Evolutionary conservation across 257 asterid genomes (phyloP), one percentile per base, ranked within the genome.

Genomic region (Ehretia macrophylla): DNA sequence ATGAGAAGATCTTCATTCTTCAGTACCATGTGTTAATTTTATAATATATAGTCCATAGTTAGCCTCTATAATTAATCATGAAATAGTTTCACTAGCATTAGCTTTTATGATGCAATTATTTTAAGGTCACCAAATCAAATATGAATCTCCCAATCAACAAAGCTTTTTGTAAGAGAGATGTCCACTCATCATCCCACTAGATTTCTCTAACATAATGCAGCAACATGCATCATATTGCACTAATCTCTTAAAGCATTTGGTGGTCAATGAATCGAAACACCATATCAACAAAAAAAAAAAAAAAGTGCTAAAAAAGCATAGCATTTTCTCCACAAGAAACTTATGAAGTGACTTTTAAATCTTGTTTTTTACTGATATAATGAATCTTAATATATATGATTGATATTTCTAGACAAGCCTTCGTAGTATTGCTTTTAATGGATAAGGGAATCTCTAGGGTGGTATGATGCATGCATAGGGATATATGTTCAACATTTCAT

Each of bases 151-250:
- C 32, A 27, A 54, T 68, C 14, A 55, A 52, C 14, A 67, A 62
- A 66, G 54, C 38, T 74, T 76, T 58, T n/a, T n/a, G n/a, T 47
- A 71, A 73, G 50, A 54, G 55, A 75, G 70, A 85, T 79, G 83
- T 70, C 76, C 88, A 88, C 79, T 81, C 88, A 77, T 65, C 72
- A 57, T 76, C 69, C 93, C 89, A 82, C 83, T n/a, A n/a, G n/a
- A n/a, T 55, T 63, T 63, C 20, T 39, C 56, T 64, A 54, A 68
- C 77, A 77, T 46, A 64, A 66, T 68, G n/a, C n/a, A n/a, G n/a
- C n/a, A n/a, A n/a, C n/a, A n/a, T 72, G 73, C 83, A 81, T 83
- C 84, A 83, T 51, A n/a, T 20, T 66, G 83, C 96, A 83, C 93
- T 82, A 66, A 66, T 59, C 68, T 64, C 50, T 38, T 49, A 71